Conservation (phyloP, 2,329 filamentous ascomycete genomes). For the Pyrenochaeta sp. region DNA sequence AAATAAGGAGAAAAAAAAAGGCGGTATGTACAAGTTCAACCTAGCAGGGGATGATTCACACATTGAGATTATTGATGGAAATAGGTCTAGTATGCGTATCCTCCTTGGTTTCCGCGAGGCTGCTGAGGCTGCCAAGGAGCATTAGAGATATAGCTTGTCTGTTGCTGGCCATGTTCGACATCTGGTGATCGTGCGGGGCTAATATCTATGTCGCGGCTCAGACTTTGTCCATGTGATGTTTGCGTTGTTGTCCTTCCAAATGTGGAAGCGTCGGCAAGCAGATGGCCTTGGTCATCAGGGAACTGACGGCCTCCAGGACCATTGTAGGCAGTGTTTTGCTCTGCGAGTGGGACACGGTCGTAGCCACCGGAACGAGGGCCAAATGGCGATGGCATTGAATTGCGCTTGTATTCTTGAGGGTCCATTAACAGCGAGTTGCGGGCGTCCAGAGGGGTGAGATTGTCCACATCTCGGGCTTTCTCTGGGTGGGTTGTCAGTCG, state of each 20-base stretch:
- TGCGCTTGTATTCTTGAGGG: conserved; percentile 57
- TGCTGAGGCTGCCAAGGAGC: conserved; percentile 38
- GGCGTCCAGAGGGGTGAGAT: conserved; percentile 84
- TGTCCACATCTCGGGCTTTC: conserved; percentile 80
- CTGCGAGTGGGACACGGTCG: conserved; percentile 47
- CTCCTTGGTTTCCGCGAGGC: conserved; percentile 28
- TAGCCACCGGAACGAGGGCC: conserved; percentile 43
- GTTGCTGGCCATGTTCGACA: conserved; percentile 32
- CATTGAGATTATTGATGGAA: not conserved
- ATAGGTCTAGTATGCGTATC: conserved; percentile 34
- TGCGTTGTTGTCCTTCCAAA: conserved; percentile 39
- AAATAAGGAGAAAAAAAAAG: not conserved
- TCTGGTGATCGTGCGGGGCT: conserved; percentile 36
- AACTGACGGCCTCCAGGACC: conserved; percentile 30
- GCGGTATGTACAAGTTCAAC: not conserved
- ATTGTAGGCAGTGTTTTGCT: conserved; percentile 43
- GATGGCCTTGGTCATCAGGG: conserved; percentile 37
- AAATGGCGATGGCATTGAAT: conserved; percentile 39
- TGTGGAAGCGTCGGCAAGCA: conserved; percentile 47
- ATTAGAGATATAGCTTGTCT: conserved; percentile 30
- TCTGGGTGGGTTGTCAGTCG: conserved; percentile 61
- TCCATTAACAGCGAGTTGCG: conserved; percentile 85
- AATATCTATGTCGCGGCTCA: conserved; percentile 28
- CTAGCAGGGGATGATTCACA: not conserved
- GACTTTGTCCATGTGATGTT: conserved; percentile 30